Base-by-base conservation (phyloP, 2,329 filamentous ascomycete species). In the Exophiala sideris region DNA sequence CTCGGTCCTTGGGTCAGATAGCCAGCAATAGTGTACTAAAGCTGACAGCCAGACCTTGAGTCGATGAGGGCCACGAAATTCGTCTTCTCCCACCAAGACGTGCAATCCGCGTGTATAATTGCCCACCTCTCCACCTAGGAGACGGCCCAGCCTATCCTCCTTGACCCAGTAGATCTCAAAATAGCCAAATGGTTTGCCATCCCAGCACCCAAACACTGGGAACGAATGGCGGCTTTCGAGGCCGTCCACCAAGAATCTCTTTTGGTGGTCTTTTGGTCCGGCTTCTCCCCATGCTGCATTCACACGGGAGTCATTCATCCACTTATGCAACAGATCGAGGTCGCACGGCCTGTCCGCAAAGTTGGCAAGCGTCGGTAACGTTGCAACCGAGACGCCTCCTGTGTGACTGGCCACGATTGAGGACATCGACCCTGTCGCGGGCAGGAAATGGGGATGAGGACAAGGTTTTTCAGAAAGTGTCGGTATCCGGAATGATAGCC, bases 131-230 rank as follows among this genome's bases (percentile, higher is more conserved):
- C 79, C 79, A 0, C 68, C 84, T 3, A 95, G 71, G 60, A 89
- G 79, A 45, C 79, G 80, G 0, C 89, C 90, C 1, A 99, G 70
- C 0, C 78, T 74, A 66, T 97, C 94, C 68, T 99, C 94, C 66
- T 95, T 96, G 3, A 94, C 90, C 92, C 94, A 99, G 73, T 99
- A 99, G 33, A 99, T 81, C 74, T 99, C 94, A 68, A 99, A 96
- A 69, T 95, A 99, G 0, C 91, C 94, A 73, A 97, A 99, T 0
- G 92, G 92, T 56, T 92, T 87, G 9, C 90, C 91, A 64, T 97
- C 90, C 89, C 92, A 99, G 68, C 91, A 86, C 1, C 89, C 94
- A 57, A 97, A 92, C 0, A 86, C 90, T 0, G 94, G 94, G 70
- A 97, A 96, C 7, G 86, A 90, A 70, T 96, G 87, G 14, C 79